phyloP scores from a whole-genome alignment of 352 stramenopile genomes.

The Blastocystis sp. region DNA sequence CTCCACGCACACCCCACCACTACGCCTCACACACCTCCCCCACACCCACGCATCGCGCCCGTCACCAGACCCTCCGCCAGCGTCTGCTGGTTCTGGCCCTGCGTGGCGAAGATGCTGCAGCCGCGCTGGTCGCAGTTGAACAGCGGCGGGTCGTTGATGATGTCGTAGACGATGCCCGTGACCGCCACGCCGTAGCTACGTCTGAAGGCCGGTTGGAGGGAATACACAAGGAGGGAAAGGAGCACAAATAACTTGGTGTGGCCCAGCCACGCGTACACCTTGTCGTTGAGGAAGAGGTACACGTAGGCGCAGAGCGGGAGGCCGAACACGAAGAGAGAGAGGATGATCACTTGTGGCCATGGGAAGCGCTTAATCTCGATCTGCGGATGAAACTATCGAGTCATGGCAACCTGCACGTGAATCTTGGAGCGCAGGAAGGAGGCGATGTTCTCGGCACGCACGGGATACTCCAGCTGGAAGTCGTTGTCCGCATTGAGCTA shows the following conservation, averaged over 20 bases:
- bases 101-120: constrained; percentile 29
- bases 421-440: constrained; percentile 65
- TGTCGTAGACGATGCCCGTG: constrained; percentile 53
- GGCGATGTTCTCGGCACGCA: constrained; percentile 54
- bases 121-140: constrained; percentile 26
- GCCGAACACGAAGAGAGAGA: too few species aligned
- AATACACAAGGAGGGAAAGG: constrained; percentile 38
- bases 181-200: constrained; percentile 56
- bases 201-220: not conserved
- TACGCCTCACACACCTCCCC: not conserved
- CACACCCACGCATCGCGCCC: constrained; percentile 14
- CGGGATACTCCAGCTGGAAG: constrained; percentile 48
- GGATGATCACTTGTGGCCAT: constrained; percentile 67
- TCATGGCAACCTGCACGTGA: not conserved
- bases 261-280: constrained; percentile 27
- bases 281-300: constrained; percentile 55
- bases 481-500: constrained; percentile 61
- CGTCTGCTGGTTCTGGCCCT: constrained; percentile 56
- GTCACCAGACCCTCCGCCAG: constrained; percentile 56
- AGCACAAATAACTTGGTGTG: constrained; percentile 14
- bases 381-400: not conserved
- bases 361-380: constrained; percentile 69
- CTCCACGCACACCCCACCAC: constrained; percentile 16
- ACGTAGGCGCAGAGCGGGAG: constrained; percentile 40
- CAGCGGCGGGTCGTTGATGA: constrained; percentile 54